Base-by-base conservation (phyloP, 495 filamentous ascomycete genomes). In the Daldinia childiae region DNA sequence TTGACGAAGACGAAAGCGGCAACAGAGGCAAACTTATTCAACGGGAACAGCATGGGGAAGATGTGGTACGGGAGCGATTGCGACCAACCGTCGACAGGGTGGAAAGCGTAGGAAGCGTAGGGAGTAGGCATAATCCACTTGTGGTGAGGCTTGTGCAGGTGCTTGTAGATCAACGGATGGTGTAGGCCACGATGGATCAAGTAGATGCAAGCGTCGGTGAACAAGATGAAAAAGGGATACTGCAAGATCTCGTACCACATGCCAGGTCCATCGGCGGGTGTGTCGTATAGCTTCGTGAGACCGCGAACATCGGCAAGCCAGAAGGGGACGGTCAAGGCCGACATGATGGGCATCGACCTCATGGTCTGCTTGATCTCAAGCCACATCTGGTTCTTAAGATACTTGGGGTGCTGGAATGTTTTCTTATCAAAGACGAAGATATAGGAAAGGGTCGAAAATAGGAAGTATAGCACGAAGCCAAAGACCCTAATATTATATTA, bases 71-170 rank as follows among this genome's bases (percentile, higher is more conserved):
- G 95, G 29, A 97, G 73, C 74, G 91, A 91, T 83, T 98, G 95
- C n/a, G 90, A 85, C 83, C 89, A 98, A 76, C 95, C 95, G 80
- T 98, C 95, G 39, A 97, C 72, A 1, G 95, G 95, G 84, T 98
- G 94, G 87, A 98, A 98, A 58, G 95, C 95, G 82, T 97, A 91
- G 58, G 89, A 91, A 11, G 95, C 95, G 78, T 87, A 98, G 11
- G 95, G 95, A 6, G 94, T 97, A 5, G 95, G 95, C 93, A 98
- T 96, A 82, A 98, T 97, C 95, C 95, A 98, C 83, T 97, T 97
- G 89, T 98, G 95, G 84, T 98, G 95, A 58, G 93, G 90, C 86
- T 98, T 98, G 87, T 98, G 95, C 21, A 98, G 87, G 54, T 81
- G 83, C 84, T 92, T 95, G 88, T 98, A 98, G 56, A 97, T 78